Percentiles rank a stretch among this genome's conserved stretches.
These are phyloP conservation scores for Nothopassalora personata DNA, from an alignment of 2,329 filamentous ascomycete genomes.

Conservation along the genomic window DNA sequence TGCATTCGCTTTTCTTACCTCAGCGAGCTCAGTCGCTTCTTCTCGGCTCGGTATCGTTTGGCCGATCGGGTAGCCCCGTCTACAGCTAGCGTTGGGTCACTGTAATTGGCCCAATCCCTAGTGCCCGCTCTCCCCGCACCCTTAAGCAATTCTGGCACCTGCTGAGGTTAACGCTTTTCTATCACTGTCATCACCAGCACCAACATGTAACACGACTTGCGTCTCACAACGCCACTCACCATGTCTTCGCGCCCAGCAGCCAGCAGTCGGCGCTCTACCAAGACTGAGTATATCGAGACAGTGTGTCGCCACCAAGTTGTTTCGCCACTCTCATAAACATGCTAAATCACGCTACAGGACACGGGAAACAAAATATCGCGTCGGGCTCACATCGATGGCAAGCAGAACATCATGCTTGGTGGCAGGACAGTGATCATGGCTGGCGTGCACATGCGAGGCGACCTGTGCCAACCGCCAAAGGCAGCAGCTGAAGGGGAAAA, in stretches of 20 bases:
- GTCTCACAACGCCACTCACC: background rate
- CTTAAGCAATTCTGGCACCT: too few species aligned
- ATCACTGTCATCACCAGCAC: background rate
- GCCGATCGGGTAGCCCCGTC: too few species aligned
- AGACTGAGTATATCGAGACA: conserved; percentile 95
- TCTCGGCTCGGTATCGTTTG: too few species aligned
- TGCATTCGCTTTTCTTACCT: background rate
- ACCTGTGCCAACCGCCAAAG: conserved; percentile 55
- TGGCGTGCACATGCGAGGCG: conserved; percentile 88
- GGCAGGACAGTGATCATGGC: conserved; percentile 92
- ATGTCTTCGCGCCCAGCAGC: conserved; percentile 38
- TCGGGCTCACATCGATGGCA: conserved; percentile 84
- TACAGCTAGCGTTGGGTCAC: too few species aligned
- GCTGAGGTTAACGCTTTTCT: too few species aligned
- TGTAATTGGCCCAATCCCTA: too few species aligned
- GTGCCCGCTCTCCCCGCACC: too few species aligned
- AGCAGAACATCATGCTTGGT: conserved; percentile 94
- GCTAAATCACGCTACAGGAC: conserved; percentile 54
- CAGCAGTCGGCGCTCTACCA: conserved; percentile 55
- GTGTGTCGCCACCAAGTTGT: conserved; percentile 46
- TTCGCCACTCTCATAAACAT: background rate
- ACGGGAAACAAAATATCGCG: conserved; percentile 98
- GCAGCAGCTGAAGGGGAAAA: conserved; percentile 27
- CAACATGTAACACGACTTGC: background rate
- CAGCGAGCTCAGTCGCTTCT: too few species aligned